These are phyloP conservation scores for Elaeis oleifera DNA, from an alignment of 202 grass and related monocot genomes.

Conservation along the genomic window DNA sequence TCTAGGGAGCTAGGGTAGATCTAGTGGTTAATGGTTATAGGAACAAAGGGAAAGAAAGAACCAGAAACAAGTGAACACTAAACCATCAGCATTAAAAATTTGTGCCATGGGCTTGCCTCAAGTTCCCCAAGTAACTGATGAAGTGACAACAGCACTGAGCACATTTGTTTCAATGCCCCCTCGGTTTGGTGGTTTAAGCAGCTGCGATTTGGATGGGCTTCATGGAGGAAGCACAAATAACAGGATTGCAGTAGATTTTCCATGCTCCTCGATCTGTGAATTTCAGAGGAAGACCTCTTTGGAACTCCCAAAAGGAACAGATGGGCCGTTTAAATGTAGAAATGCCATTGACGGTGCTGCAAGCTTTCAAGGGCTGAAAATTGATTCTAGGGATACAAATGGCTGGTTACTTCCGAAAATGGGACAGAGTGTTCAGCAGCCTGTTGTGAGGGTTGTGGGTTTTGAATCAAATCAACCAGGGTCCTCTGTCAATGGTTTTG, in stretches of 20 bases:
- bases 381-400: constrained; percentile 29
- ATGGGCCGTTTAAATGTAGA: constrained; percentile 25
- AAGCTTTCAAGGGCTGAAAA: constrained; percentile 37
- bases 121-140: constrained; percentile 36
- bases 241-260: constrained; percentile 18
- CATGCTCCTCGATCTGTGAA: constrained; percentile 27
- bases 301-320: constrained; percentile 21
- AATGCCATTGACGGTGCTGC: constrained; percentile 19
- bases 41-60: neutral
- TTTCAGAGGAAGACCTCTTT: constrained; percentile 38
- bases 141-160: constrained; percentile 32
- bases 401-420: constrained; percentile 29
- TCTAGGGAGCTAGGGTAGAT: neutral
- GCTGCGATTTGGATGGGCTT: constrained; percentile 28
- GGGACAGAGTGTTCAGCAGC: constrained; percentile 26
- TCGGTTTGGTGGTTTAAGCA: constrained; percentile 10
- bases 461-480: constrained; percentile 48
- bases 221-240: constrained; percentile 24
- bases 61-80: neutral
- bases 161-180: constrained; percentile 30
- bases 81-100: neutral
- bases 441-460: constrained; percentile 65
- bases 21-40: neutral
- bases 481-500: constrained; percentile 16
- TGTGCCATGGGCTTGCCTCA: constrained; percentile 75